Conservation (phyloP, 148 eudicot genomes). For the Arbutus unedo region DNA sequence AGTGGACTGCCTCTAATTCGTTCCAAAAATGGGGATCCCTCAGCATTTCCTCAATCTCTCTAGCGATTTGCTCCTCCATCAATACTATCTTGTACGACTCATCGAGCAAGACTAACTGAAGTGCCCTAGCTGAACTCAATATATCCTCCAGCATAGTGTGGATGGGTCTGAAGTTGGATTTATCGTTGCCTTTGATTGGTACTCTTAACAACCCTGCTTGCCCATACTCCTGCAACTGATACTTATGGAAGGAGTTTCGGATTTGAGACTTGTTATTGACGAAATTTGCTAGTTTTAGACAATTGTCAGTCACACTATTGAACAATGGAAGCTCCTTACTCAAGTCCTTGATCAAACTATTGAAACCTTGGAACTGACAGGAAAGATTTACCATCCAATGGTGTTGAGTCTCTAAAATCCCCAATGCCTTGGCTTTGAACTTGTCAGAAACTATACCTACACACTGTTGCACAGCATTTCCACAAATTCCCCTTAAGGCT, state of each 20-base stretch:
- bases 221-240: conserved; percentile 66
- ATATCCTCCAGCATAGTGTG: conserved; percentile 65
- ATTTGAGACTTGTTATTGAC: conserved; percentile 64
- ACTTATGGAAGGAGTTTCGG: conserved; percentile 56
- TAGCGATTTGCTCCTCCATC: conserved; percentile 69
- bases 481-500: conserved; percentile 63
- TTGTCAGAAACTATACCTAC: conserved; percentile 84
- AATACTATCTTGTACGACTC: conserved; percentile 64
- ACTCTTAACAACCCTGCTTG: conserved; percentile 47
- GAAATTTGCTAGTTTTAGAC: conserved; percentile 60
- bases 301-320: conserved; percentile 61
- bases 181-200: conserved; percentile 33
- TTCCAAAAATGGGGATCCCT: conserved; percentile 86
- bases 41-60: conserved; percentile 77
- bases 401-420: conserved; percentile 69
- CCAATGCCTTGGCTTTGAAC: conserved; percentile 69
- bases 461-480: conserved; percentile 60
- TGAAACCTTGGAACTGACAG: conserved; percentile 76
- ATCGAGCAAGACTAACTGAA: conserved; percentile 58
- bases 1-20: conserved; percentile 73
- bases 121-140: conserved; percentile 62
- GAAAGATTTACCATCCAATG: conserved; percentile 90
- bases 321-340: conserved; percentile 72
- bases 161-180: conserved; percentile 43
- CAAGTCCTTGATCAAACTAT: conserved; percentile 77